Evolutionary conservation across 805 yeast genomes (phyloP).

Genomic region (Lachancea sp.): DNA sequence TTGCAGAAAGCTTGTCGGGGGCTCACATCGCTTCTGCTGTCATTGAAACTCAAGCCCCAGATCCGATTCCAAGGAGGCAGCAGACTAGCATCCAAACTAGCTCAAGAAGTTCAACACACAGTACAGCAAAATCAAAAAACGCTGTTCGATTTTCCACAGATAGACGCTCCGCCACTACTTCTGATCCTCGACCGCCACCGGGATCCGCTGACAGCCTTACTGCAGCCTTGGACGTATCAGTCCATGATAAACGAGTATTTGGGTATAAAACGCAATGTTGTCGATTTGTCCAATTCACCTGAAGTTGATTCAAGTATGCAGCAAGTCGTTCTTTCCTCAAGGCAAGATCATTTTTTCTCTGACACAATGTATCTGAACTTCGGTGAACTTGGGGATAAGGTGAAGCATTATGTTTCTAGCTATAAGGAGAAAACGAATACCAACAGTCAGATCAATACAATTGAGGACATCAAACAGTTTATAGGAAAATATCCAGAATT

Average conservation of each 20-base stretch:
- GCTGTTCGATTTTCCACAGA: slow-evolving; percentile 58
- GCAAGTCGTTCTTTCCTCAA: slow-evolving; percentile 59
- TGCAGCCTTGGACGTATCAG: slow-evolving; percentile 96
- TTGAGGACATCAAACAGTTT: slow-evolving; percentile 85
- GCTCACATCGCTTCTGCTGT: slow-evolving; percentile 36
- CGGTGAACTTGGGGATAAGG: slow-evolving; percentile 87
- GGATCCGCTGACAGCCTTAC: slow-evolving; percentile 89
- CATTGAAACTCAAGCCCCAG: slow-evolving; percentile 70
- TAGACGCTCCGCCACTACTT: slow-evolving; percentile 67
- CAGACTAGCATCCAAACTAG: slow-evolving; percentile 55
- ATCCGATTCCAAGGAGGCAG: slow-evolving; percentile 74
- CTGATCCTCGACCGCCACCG: slow-evolving; percentile 74
- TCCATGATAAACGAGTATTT: slow-evolving; percentile 93
- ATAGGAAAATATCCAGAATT: slow-evolving; percentile 93
- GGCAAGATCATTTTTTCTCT: slow-evolving; percentile 68
- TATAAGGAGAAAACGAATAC: slow-evolving; percentile 78
- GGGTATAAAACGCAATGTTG: slow-evolving; percentile 76
- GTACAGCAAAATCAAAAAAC: slow-evolving; percentile 49
- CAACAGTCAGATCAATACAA: slow-evolving; percentile 58
- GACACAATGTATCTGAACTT: slow-evolving; percentile 85
- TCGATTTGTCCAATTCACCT: slow-evolving; percentile 52
- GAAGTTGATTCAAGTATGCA: slow-evolving; percentile 51
- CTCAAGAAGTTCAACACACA: slow-evolving; percentile 56
- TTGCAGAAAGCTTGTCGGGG: slow-evolving; percentile 22
- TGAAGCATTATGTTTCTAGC: slow-evolving; percentile 75